These are phyloP conservation scores for Liriodendron chinense DNA, from an alignment of 164 flowering plant species.

Conservation along the genomic window DNA sequence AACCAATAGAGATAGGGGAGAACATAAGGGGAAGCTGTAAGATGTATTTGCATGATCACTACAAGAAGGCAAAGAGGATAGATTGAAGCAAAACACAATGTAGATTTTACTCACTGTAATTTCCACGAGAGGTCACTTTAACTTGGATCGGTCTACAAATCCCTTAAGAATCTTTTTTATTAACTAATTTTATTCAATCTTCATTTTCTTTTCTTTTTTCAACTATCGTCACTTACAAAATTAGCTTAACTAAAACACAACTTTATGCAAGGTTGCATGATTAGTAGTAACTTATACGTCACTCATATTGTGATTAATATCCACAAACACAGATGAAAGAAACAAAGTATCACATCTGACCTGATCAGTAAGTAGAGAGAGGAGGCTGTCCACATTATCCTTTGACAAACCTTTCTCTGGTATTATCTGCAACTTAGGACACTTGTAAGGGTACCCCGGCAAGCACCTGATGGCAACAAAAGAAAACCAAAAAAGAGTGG, in stretches of 20 bases:
- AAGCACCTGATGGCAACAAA: slow-evolving; percentile 47
- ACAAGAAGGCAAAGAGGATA: no score
- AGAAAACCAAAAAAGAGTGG: background rate
- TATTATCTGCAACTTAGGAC: slow-evolving; percentile 74
- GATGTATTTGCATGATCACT: background rate
- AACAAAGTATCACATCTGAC: slow-evolving; percentile 28
- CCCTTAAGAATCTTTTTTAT: background rate
- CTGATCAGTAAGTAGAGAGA: slow-evolving; percentile 80
- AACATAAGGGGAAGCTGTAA: background rate
- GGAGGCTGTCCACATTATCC: slow-evolving; percentile 59
- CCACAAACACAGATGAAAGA: background rate
- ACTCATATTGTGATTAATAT: background rate
- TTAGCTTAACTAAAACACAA: background rate
- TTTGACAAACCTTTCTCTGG: slow-evolving; percentile 73
- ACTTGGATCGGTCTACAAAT: background rate
- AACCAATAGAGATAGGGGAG: background rate
- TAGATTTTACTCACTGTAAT: background rate
- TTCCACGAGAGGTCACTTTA: background rate
- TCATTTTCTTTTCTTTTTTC: background rate
- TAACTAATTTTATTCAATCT: no score
- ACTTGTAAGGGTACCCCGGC: slow-evolving; percentile 94
- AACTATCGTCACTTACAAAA: background rate
- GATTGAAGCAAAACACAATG: background rate
- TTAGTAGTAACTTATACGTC: background rate
- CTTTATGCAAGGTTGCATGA: background rate